Evolutionary conservation across 176 grass and related monocot genomes (phyloP), one percentile per base, ranked within the genome.

Genomic region (Triticum dicoccoides): DNA sequence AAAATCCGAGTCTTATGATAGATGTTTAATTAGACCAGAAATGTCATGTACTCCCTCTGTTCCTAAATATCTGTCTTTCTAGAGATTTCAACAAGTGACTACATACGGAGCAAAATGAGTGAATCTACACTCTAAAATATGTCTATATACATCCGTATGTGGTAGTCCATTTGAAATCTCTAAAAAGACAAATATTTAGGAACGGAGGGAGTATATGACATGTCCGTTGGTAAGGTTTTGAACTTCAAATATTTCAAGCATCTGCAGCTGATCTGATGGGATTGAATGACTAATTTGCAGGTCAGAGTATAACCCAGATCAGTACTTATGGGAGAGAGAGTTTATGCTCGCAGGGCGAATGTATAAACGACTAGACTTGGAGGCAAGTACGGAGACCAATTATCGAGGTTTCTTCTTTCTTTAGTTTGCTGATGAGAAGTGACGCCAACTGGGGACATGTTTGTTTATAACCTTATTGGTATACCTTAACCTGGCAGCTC

Each of bases 331-430:
- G 96, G 96, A 98, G 51, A 47, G 86, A 56, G 91, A 95, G 82
- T 98, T 98, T 86, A 89, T 79, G 65, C 88, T 98, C 21, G 90
- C 90, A 27, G 90, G 96, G 61, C 86, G 93, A 81, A 98, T 85
- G 76, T 98, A 92, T 84, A 98, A 98, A 87, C 96, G 96, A 44
- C 78, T 95, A 92, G 96, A 98, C 82, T 91, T 94, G 93, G 96
- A 95, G 96, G 96, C 93, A 98, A 98, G 96, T 95, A 95, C 9
- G 88, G 92, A 85, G 86, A 92, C 79, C 86, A 88, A 66, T 94
- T 94, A 93, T 77, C 34, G 79, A 93, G 85, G 90, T 91, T 95
- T 89, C 56, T 91, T 88, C 88, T 87, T 58, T 84, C 56, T 91
- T 90, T 78, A 21, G 58, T 87, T 82, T 91, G 38, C 73, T 85